A percentile compares a stretch with the other conserved stretches of the same genome.
These are phyloP conservation scores for Juglanconis oblonga DNA, from an alignment of 2,329 filamentous ascomycete species.

Conservation along the genomic window DNA sequence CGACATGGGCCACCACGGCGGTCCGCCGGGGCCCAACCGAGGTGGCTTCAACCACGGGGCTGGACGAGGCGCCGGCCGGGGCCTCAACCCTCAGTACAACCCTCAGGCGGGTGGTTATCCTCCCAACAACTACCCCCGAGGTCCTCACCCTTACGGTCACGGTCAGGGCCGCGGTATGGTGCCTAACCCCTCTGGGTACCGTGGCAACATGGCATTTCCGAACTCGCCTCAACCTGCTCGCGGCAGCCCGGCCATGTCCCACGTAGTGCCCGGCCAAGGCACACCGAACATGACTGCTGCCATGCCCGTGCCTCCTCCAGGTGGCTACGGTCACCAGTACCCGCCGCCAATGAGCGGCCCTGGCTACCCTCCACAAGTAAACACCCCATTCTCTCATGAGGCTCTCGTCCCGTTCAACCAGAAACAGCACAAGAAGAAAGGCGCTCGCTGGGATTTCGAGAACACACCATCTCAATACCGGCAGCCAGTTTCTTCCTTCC, in stretches of 20 bases:
- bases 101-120: constrained; percentile 46
- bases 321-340: constrained; percentile 52
- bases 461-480: constrained; percentile 38
- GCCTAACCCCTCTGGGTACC: constrained; percentile 38
- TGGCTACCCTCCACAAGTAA: constrained; percentile 61
- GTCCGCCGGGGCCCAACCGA: constrained; percentile 55
- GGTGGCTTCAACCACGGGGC: constrained; percentile 48
- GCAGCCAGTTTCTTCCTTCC: constrained; percentile 35
- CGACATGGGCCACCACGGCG: constrained; percentile 62
- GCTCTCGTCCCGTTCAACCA: constrained; percentile 30
- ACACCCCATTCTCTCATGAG: constrained; percentile 39
- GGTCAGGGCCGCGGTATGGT: constrained; percentile 45
- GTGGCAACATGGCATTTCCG: constrained; percentile 50
- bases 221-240: constrained; percentile 65
- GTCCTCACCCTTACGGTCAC: constrained; percentile 22
- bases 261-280: constrained; percentile 56
- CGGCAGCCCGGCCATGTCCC: constrained; percentile 63
- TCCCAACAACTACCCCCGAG: constrained; percentile 36
- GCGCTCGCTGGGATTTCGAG: constrained; percentile 44
- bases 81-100: constrained; percentile 24
- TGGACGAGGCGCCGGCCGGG: constrained; percentile 46
- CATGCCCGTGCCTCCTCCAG: constrained; percentile 63
- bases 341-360: constrained; percentile 53
- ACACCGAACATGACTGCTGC: constrained; percentile 67
- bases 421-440: constrained; percentile 41